Evolutionary conservation across 768 basidiomycete genomes (phyloP), one percentile per base, ranked within the genome.

Genomic region (Suillus subaureus): DNA sequence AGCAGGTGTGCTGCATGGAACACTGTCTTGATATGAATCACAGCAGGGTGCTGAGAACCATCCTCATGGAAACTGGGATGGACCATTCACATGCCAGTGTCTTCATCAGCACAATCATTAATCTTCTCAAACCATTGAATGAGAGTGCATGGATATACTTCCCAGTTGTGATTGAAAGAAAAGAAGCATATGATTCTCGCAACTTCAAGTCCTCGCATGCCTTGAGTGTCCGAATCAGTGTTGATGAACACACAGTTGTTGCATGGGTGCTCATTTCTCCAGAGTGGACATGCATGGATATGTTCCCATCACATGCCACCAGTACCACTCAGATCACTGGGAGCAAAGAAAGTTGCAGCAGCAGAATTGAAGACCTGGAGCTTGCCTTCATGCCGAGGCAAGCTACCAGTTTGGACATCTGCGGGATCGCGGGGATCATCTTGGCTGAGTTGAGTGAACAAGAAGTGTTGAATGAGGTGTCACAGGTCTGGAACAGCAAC

Each of bases 71-170:
- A n/a, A n/a, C 43, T 45, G 0, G 21, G 43, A 45, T 1, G 0
- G 43, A 45, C 43, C 43, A 45, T 45, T 21, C 43, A 45, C 71
- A 73, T 70, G 4, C 72, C 69, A 2, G 71, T 76, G 8, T 62
- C 28, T 9, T 61, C n/a, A 40, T 73, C 69, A 6, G 75, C 71
- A 5, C 31, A 16, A 2, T 70, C 54, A 5, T 51, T 52, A 2
- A 63, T 63, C 21, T 49, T 51, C 18, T 66, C 40, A 57, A 73
- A 72, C 72, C 72, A 73, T 5, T 71, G 61, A 2, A 73, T 67
- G 15, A 73, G 57, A 12, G 68, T 64, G 47, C 72, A 73, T 1
- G 54, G 66, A 43, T 68, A 69, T 15, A 23, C 47, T 49, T 49
- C 23, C 47, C 47, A 49, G 12, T 26, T 26, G 35, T 58, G 45